Conservation (phyloP, 1,284 basidiomycete species). For the Fistulinella staudtii region DNA sequence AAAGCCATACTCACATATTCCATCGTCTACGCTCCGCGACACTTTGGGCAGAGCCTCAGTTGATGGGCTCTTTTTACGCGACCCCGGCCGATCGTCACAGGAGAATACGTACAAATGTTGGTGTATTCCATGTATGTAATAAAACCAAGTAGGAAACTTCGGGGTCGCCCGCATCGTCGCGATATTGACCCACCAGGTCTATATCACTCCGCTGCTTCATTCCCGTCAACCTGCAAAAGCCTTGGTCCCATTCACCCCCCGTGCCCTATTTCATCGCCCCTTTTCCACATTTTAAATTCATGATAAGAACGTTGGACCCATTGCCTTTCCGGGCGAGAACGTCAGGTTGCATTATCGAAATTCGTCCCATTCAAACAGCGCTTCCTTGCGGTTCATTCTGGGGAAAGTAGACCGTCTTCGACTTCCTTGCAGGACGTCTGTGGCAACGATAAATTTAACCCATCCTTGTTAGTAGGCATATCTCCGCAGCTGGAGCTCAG, state of each 20-base stretch:
- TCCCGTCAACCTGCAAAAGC: conserved; percentile 15
- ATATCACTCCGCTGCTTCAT: conserved; percentile 22
- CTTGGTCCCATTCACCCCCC: conserved; percentile 9
- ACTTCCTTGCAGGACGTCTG: conserved; percentile 6
- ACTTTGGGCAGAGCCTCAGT: no score
- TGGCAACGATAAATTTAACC: conserved; percentile 16
- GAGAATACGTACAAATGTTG: conserved; percentile 25
- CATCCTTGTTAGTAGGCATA: conserved; percentile 3
- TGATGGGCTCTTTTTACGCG: conserved; percentile 18
- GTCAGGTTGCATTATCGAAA: conserved; percentile 13
- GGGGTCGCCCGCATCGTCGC: no score
- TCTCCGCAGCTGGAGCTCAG: conserved; percentile 4
- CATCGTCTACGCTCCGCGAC: no score
- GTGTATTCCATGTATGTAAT: no score
- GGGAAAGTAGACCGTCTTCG: conserved; percentile 7
- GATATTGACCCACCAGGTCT: no score
- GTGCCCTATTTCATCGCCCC: conserved; percentile 10
- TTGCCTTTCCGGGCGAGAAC: conserved; percentile 6
- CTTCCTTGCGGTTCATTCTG: conserved; percentile 6
- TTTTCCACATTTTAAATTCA: conserved; percentile 8
- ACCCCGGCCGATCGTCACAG: conserved; percentile 28
- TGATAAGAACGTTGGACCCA: conserved; percentile 3
- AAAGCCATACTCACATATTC: no score
- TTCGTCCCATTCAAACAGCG: no score
- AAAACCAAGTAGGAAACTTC: no score